Evolutionary conservation across 2,329 filamentous ascomycete genomes (phyloP), one percentile per base, ranked within the genome.

Genomic region (Lomentospora prolificans): DNA sequence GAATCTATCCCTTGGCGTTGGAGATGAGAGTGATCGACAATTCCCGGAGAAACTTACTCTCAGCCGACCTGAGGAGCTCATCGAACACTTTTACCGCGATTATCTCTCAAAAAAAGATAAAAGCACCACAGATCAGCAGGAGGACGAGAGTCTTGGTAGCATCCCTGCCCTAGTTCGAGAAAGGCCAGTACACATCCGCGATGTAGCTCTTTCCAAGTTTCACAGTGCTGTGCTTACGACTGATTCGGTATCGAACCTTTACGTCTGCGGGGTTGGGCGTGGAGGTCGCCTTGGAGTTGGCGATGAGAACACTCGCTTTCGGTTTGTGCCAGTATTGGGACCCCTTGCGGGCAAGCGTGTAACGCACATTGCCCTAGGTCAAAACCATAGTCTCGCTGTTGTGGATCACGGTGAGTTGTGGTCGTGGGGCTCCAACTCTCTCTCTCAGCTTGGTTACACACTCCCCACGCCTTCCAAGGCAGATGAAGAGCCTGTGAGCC

Each of bases 1-100:
- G 65, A 99, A 99, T 62, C 72, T 95, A 8, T 94, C 89, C 0
- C 79, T 99, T 22, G 94, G 94, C 1, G 86, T 97, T 58, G 91
- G 91, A n/a, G 91, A 99, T 65, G 87, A 95, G 64, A 90, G 96
- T 67, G 92, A 99, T 66, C 84, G 94, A 3, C 91, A 97, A 60
- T 95, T 87, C 64, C 94, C 94, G 0, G 94, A 97, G 67, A 86
- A 90, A 8, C 83, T 96, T 9, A 74, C 78, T 30, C 70, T 97
- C 31, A 81, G 83, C 56, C 83, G 92, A 14, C 90, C 94, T 0
- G 84, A 89, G 24, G 83, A 89, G 64, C 75, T 97, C 1, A 69
- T 96, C 12, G 80, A 82, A 52, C 78, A 83, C 50, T 89, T 96
- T 61, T 83, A 90, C 64, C 75, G 80, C 33, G 86, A 91, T 61